phyloP scores from a whole-genome alignment of 192 early-diverging fungal genomes.

The Glomus cerebriforme region DNA sequence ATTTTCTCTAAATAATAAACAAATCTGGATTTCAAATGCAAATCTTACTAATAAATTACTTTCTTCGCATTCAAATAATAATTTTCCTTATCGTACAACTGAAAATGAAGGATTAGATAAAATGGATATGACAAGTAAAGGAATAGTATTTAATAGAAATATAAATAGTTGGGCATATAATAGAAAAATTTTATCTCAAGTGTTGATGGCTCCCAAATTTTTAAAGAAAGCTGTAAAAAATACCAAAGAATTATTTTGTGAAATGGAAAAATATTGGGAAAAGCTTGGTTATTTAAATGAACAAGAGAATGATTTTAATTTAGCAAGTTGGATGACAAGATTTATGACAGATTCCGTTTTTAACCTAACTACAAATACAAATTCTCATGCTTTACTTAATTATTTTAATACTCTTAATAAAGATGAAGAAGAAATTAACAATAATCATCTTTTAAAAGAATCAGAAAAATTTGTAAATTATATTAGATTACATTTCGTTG shows the following conservation, averaged over 20 bases:
- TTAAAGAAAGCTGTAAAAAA: background rate
- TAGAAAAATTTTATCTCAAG: background rate
- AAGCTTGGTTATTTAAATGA: background rate
- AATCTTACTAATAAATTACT: constrained; percentile 15
- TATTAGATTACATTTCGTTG: constrained; percentile 1
- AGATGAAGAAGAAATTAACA: background rate
- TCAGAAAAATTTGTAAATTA: background rate
- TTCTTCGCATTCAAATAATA: background rate
- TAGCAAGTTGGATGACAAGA: background rate
- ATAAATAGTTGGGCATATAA: background rate
- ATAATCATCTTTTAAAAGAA: background rate
- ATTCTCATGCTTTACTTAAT: background rate
- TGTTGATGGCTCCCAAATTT: constrained; percentile 5
- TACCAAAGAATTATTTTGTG: background rate
- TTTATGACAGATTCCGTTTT: background rate
- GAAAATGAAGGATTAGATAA: background rate
- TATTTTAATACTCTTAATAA: background rate
- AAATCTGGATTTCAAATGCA: constrained; percentile 6
- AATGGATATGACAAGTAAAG: background rate
- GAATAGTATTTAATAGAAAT: constrained; percentile 17
- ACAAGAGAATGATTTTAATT: background rate
- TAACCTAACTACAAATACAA: background rate
- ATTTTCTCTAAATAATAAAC: background rate
- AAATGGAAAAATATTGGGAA: constrained; percentile 4
- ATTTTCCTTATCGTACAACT: background rate